Conservation (phyloP, 345 rosid species). For the Stellera chamaejasme region DNA sequence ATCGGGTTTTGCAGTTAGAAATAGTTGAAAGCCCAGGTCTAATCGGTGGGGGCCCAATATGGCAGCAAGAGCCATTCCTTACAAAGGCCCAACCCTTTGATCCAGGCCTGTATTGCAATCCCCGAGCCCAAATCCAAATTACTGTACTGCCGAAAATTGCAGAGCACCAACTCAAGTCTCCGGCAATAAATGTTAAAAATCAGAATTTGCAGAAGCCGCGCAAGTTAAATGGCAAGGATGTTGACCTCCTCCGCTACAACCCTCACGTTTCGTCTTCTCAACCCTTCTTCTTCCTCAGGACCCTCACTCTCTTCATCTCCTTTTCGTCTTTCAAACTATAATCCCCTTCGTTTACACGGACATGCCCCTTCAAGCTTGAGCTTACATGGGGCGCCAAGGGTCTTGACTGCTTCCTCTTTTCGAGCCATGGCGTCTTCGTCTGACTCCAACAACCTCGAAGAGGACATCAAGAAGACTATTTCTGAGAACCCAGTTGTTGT, state of each 20-base stretch:
- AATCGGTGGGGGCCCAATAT: too few relatives aligned
- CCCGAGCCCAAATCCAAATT: too few relatives aligned
- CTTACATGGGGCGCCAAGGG: slow-evolving; percentile 21
- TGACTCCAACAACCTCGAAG: slow-evolving; percentile 82
- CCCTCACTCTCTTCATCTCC: slow-evolving; percentile 16
- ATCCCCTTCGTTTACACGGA: slow-evolving; percentile 7
- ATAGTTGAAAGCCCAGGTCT: too few relatives aligned
- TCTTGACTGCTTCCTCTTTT: slow-evolving; percentile 24
- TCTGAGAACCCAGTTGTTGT: slow-evolving; percentile 73
- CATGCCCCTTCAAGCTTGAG: slow-evolving; percentile 10
- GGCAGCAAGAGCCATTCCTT: too few relatives aligned
- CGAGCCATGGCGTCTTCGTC: slow-evolving; percentile 66
- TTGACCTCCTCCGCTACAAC: slow-evolving; percentile 29
- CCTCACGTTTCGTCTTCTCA: slow-evolving; percentile 28
- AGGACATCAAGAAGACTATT: slow-evolving; percentile 57
- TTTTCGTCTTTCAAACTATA: slow-evolving; percentile 10
- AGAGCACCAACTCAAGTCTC: too few relatives aligned
- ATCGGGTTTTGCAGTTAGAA: too few relatives aligned
- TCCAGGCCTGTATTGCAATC: too few relatives aligned
- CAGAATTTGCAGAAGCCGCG: not conserved
- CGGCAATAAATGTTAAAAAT: too few relatives aligned
- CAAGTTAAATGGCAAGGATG: slow-evolving; percentile 35
- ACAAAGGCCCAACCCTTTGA: too few relatives aligned
- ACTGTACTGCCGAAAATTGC: too few relatives aligned
- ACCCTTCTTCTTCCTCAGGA: slow-evolving; percentile 18